phyloP scores from a whole-genome alignment of 1,284 basidiomycete genomes.

The Cutaneotrichosporon curvatum region DNA sequence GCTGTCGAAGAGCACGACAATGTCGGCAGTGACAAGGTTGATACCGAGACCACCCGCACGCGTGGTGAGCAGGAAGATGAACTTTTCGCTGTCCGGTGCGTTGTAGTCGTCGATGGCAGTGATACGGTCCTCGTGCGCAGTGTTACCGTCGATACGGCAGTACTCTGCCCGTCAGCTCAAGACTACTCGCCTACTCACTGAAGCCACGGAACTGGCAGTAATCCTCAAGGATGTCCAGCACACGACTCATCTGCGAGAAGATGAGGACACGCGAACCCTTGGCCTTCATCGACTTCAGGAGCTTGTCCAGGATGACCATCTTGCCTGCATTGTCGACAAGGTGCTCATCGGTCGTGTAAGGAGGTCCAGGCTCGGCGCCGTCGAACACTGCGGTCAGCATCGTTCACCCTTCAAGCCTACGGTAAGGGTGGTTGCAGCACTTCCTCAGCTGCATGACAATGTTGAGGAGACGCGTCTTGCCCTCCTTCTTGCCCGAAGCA shows the following conservation, averaged over 20 bases:
- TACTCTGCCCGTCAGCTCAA: constrained; percentile 61
- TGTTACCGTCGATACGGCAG: constrained; percentile 93
- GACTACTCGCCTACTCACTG: constrained; percentile 53
- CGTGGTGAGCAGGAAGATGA: constrained; percentile 94
- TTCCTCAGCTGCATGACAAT: constrained; percentile 92
- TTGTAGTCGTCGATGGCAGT: constrained; percentile 97
- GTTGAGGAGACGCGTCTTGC: constrained; percentile 95
- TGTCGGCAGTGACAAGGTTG: constrained; percentile 90
- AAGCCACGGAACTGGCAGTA: constrained; percentile 90
- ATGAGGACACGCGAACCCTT: constrained; percentile 94
- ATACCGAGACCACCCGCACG: constrained; percentile 98
- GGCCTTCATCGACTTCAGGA: constrained; percentile 77
- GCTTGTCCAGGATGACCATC: constrained; percentile 95
- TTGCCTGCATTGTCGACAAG: constrained; percentile 91
- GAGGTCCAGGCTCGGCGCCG: constrained; percentile 92
- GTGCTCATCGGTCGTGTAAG: constrained; percentile 97
- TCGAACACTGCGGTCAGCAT: constrained; percentile 55
- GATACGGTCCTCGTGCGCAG: constrained; percentile 94
- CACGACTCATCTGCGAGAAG: constrained; percentile 97
- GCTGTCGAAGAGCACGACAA: constrained; percentile 95
- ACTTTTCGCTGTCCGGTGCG: constrained; percentile 87
- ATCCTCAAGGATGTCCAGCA: constrained; percentile 92
- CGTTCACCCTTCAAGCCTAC: constrained; percentile 23
- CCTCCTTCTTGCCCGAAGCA: constrained; percentile 94
- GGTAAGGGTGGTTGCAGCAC: constrained; percentile 56